Evolutionary conservation across 371 early-diverging fungal species (phyloP).

Genomic region (Polyrhizophydium stewartii): DNA sequence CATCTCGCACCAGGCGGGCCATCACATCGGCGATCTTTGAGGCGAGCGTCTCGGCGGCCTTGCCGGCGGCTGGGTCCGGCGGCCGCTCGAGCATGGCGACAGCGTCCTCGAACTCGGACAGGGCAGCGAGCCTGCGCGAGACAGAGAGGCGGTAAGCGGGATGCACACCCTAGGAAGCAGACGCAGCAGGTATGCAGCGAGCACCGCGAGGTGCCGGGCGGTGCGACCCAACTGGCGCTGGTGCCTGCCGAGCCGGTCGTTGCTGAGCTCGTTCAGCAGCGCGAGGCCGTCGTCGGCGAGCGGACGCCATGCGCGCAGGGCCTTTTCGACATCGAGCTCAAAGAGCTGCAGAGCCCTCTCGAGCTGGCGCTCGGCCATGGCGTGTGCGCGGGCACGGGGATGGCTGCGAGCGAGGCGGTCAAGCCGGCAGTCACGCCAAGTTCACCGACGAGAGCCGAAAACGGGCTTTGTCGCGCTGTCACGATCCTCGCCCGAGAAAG

Average conservation of each 20-base stretch:
- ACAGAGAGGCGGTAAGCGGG: too few species aligned
- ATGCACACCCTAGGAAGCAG: too few species aligned
- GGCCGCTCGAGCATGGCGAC: not conserved
- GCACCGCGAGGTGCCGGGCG: too few species aligned
- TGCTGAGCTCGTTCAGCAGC: not conserved
- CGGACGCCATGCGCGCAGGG: not conserved
- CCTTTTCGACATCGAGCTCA: not conserved
- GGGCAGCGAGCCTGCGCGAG: not conserved
- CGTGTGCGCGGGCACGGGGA: constrained; percentile 71
- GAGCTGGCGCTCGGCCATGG: not conserved
- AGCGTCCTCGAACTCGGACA: not conserved
- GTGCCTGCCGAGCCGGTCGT: not conserved
- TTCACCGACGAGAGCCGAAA: too few species aligned
- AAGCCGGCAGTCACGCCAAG: constrained; percentile 62
- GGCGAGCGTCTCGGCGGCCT: not conserved
- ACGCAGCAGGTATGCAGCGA: too few species aligned
- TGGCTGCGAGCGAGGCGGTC: constrained; percentile 80
- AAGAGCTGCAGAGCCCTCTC: not conserved
- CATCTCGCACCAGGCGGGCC: too few species aligned
- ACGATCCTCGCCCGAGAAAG: too few species aligned
- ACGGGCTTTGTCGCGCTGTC: too few species aligned
- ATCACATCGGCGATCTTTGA: not conserved
- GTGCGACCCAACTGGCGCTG: not conserved
- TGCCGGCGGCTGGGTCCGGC: too few species aligned
- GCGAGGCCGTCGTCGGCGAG: not conserved